A percentile compares a stretch with the other conserved stretches of the same genome.
These are phyloP conservation scores for Ustilago tritici DNA, from an alignment of 1,284 basidiomycete species.

Conservation along the genomic window DNA sequence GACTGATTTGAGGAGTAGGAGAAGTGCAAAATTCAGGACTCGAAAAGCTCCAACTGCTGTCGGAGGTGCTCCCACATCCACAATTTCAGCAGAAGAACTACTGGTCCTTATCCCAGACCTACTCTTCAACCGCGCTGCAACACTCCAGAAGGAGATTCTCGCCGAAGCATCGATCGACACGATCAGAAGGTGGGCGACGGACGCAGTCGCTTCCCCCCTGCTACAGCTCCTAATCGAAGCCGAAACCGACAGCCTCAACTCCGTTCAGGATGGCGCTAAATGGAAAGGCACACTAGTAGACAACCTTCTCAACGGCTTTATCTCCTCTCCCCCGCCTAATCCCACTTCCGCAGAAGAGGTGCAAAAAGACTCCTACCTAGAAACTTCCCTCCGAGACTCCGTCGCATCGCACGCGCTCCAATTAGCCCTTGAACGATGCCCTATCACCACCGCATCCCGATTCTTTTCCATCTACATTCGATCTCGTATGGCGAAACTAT, in stretches of 20 bases:
- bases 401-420: slow-evolving; percentile 65
- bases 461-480: slow-evolving; percentile 61
- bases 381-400: slow-evolving; percentile 62
- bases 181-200: slow-evolving; percentile 46
- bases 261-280: slow-evolving; percentile 1
- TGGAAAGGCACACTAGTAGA: slow-evolving; percentile 50
- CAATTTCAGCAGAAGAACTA: slow-evolving; percentile 15
- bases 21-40: slow-evolving; percentile 61
- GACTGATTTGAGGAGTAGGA: slow-evolving; percentile 48
- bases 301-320: slow-evolving; percentile 49
- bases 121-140: slow-evolving; percentile 26
- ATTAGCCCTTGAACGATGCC: slow-evolving; percentile 32
- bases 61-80: neutral
- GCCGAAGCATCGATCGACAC: slow-evolving; percentile 14
- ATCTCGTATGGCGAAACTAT: slow-evolving; percentile 58
- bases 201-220: slow-evolving; percentile 57
- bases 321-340: slow-evolving; percentile 13
- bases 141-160: slow-evolving; percentile 27
- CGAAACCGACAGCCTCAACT: slow-evolving; percentile 43
- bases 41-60: slow-evolving; percentile 45
- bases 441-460: slow-evolving; percentile 18
- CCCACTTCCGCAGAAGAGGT: neutral
- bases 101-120: slow-evolving; percentile 35
- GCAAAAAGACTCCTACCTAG: slow-evolving; percentile 57
- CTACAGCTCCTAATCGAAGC: slow-evolving; percentile 57